Conservation (phyloP, 2,329 filamentous ascomycete genomes). For the Gliomastix tumulicola region DNA sequence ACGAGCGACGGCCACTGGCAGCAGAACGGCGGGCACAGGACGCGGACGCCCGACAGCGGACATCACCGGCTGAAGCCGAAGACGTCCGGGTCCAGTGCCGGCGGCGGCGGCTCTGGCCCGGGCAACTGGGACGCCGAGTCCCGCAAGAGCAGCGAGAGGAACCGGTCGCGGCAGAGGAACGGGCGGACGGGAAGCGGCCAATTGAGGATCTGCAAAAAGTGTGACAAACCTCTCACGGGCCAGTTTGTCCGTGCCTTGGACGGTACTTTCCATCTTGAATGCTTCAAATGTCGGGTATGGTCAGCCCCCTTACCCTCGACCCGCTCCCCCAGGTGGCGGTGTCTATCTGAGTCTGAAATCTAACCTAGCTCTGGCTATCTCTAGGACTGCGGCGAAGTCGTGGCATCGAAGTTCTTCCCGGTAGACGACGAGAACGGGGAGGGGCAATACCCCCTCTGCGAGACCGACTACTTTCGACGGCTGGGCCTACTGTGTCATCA, state of each 20-base stretch:
- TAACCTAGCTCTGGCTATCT: slow-evolving; percentile 4
- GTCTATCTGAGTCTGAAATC: too few relatives aligned
- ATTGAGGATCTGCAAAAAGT: slow-evolving; percentile 74
- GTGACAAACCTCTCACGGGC: slow-evolving; percentile 77
- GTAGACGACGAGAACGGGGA: slow-evolving; percentile 83
- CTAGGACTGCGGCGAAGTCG: slow-evolving; percentile 93
- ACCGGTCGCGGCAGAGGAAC: slow-evolving; percentile 45
- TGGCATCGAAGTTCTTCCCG: slow-evolving; percentile 98
- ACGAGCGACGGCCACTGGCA: slow-evolving; percentile 23
- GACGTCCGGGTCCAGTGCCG: slow-evolving; percentile 22
- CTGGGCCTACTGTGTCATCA: slow-evolving; percentile 86
- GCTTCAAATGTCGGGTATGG: slow-evolving; percentile 92
- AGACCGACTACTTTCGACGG: slow-evolving; percentile 94
- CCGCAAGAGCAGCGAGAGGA: slow-evolving; percentile 49
- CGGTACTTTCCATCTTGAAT: slow-evolving; percentile 93
- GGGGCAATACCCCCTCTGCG: slow-evolving; percentile 89
- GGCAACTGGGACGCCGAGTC: slow-evolving; percentile 33
- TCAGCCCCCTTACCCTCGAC: not conserved
- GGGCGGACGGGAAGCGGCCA: slow-evolving; percentile 52
- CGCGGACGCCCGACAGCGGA: slow-evolving; percentile 27
- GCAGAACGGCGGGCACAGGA: slow-evolving; percentile 23
- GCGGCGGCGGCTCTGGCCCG: not conserved
- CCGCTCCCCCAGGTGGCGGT: too few relatives aligned
- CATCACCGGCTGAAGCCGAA: slow-evolving; percentile 22
- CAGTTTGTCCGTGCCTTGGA: slow-evolving; percentile 94